Evolutionary conservation across 331 rosid genomes (phyloP), one percentile per base, ranked within the genome.

Genomic region (Quercus tomentella): DNA sequence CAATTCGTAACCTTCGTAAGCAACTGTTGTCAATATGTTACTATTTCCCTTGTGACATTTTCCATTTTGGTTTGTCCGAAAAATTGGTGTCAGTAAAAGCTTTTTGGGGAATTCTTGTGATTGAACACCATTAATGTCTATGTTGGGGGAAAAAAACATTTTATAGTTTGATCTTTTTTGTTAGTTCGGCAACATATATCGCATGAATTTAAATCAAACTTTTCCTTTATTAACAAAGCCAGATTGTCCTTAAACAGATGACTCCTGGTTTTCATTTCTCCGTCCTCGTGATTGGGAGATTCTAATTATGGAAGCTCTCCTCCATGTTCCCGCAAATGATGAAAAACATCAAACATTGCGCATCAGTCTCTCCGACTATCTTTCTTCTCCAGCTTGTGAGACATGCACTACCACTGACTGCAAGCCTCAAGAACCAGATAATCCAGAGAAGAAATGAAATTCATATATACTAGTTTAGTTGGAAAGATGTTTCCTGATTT

Each of bases 301-400:
- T 65, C 82, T 96, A 74, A 74, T 93, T 82, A 91, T 96, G 97
- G 93, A 96, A 75, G 97, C 97, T 70, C 98, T 93, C 69, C 90
- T 96, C n/a, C 88, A 93, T 82, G 86, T 92, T 79, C 98, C 99
- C 76, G 92, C 81, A 74, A 93, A 91, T 56, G 97, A 93, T 73
- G 97, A 81, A 77, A 89, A 80, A 79, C 79, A 83, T 37, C 92
- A 62, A 84, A 87, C 97, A 0, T 4, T 90, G 80, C 91, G 99
- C 75, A 86, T 96, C 58, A 88, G 82, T 83, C 78, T 93, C 75
- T 61, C 88, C 0, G 90, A 88, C 71, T 41, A 9, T 41, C 62
- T 82, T 58, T 74, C 89, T 20, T 75, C 88, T 68, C 74, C 86
- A 14, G 56, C 92, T 56, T 71, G 72, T 54, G 73, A 82, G 45